phyloP scores from a whole-genome alignment of 192 early-diverging fungal genomes.

The Coemansia sp. region DNA sequence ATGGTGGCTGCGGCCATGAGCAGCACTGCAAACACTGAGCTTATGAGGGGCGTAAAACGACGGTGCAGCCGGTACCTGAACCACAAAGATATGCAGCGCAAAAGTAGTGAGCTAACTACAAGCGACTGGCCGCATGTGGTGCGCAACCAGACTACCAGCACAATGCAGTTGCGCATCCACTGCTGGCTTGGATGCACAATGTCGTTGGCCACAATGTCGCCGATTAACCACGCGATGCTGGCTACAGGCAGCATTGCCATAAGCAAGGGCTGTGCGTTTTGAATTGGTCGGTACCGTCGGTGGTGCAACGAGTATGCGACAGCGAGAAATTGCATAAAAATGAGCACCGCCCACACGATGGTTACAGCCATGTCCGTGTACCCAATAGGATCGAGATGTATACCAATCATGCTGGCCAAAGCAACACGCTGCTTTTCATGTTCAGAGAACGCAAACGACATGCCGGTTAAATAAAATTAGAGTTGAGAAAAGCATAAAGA shows the following conservation, averaged over 20 bases:
- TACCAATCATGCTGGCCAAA: slow-evolving; percentile 24
- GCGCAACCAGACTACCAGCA: slow-evolving; percentile 39
- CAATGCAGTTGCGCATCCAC: slow-evolving; percentile 22
- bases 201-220: slow-evolving; percentile 35
- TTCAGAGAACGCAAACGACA: slow-evolving; percentile 38
- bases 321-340: slow-evolving; percentile 20
- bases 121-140: slow-evolving; percentile 27
- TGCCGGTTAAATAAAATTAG: not conserved
- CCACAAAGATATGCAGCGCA: not conserved
- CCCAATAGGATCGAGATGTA: slow-evolving; percentile 33
- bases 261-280: slow-evolving; percentile 4
- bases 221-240: slow-evolving; percentile 34
- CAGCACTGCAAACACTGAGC: not conserved
- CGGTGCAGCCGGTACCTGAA: slow-evolving; percentile 7
- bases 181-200: slow-evolving; percentile 20
- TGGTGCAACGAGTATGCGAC: slow-evolving; percentile 28
- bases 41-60: not conserved
- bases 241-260: slow-evolving; percentile 10
- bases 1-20: not conserved
- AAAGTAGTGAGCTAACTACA: slow-evolving; percentile 1
- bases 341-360: slow-evolving; percentile 6
- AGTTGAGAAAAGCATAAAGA: not conserved
- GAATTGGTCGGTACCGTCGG: slow-evolving; percentile 28
- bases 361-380: slow-evolving; percentile 28
- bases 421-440: slow-evolving; percentile 34